Base-by-base conservation (phyloP, 2,329 filamentous ascomycete genomes). In the Trichoderma koningii region DNA sequence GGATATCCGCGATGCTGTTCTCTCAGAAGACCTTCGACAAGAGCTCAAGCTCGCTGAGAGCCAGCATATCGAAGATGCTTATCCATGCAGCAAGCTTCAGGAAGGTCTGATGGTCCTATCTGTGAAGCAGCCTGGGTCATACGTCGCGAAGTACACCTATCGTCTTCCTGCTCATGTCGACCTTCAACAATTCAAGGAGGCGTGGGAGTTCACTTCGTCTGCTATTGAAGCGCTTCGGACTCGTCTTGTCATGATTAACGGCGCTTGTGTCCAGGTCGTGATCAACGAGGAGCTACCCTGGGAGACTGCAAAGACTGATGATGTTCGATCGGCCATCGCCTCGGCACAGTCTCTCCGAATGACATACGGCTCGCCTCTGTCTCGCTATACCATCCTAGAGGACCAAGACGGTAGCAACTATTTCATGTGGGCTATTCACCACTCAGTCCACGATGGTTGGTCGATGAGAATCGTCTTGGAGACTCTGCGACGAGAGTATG, bases 31-130 rank as follows among this genome's bases (percentile, higher is more conserved):
- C 0, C 15, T 65, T 42, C 28, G 30, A 7, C 19, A 19, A 34
- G 26, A 42, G 4, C 44, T 61, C 7, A 48, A 52, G 3, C 44
- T 65, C 7, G 44, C 63, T 15, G 34, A 26, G 7, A 7, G 12
- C 1, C 63, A 65, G 14, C 47, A 52, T 6, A 34, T 68, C 73
- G 47, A 67, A 3, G 64, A 67, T 26, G 55, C 50, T 1, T 80
- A 76, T 51, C 77, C 77, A 6, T 77, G 75, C 69, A 75, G 76
- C 12, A 71, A 73, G 4, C 69, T 79, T 2, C 77, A 79, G 55
- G 76, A 77, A 67, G 76, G 75, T 3, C 72, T 80, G 1, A 70
- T 80, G 45, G 73, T 74, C 0, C 69, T 78, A 0, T 72, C 76
- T 0, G 69, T 69, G 47, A 71, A 59, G 70, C 44, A 70, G 72